phyloP scores from a whole-genome alignment of 768 basidiomycete species.

The Pholiota microspora region DNA sequence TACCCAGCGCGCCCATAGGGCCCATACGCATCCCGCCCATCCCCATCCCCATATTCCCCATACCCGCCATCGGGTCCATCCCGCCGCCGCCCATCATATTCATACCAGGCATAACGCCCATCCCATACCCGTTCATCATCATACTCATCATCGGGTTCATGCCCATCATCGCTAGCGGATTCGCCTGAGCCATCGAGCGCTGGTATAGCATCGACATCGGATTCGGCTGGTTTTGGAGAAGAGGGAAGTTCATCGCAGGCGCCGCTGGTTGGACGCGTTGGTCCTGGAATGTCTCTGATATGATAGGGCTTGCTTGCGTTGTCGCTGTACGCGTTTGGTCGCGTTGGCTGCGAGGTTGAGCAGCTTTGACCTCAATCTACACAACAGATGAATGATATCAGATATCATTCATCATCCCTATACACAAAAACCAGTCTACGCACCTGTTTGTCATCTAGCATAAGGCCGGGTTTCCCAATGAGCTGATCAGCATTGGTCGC shows the following conservation, averaged over 20 bases:
- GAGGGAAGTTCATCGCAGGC: slow-evolving; percentile 23
- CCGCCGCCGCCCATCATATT: slow-evolving; percentile 21
- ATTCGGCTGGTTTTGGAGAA: slow-evolving; percentile 23
- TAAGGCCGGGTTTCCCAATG: slow-evolving; percentile 63
- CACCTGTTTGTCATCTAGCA: slow-evolving; percentile 78
- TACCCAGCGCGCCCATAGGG: slow-evolving; percentile 3
- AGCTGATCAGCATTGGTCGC: slow-evolving; percentile 61
- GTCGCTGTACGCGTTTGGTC: slow-evolving; percentile 47
- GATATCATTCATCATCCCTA: too few species aligned
- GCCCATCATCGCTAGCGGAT: slow-evolving; percentile 41
- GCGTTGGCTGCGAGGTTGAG: slow-evolving; percentile 68
- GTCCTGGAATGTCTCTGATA: slow-evolving; percentile 9
- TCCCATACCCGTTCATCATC: slow-evolving; percentile 40
- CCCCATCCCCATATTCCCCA: slow-evolving; percentile 30
- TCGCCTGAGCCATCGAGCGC: slow-evolving; percentile 45
- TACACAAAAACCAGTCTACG: slow-evolving; percentile 16
- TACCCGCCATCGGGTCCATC: slow-evolving; percentile 22
- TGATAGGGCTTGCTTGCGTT: slow-evolving; percentile 4
- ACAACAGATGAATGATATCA: too few species aligned
- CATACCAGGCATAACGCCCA: slow-evolving; percentile 29
- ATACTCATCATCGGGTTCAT: slow-evolving; percentile 54
- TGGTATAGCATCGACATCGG: slow-evolving; percentile 56
- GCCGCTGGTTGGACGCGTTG: slow-evolving; percentile 17
- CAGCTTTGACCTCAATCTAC: slow-evolving; percentile 82
- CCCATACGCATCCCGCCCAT: slow-evolving; percentile 37